phyloP scores from a whole-genome alignment of 2,329 filamentous ascomycete species.

The Talaromyces sp. region DNA sequence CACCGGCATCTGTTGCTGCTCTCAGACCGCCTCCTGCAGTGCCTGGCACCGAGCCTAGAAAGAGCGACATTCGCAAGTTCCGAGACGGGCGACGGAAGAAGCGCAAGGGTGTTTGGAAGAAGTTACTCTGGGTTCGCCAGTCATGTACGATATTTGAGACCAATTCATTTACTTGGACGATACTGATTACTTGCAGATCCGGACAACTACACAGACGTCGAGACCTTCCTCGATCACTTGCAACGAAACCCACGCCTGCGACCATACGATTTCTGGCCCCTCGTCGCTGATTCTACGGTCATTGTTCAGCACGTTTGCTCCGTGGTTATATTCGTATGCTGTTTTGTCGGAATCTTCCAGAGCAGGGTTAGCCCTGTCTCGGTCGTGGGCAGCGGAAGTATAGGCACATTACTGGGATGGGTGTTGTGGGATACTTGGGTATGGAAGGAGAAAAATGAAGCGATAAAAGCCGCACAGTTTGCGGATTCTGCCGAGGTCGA shows the following conservation, averaged over 20 bases:
- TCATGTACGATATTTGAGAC: conserved; percentile 61
- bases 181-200: conserved; percentile 59
- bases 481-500: conserved; percentile 35
- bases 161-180: neutral
- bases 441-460: conserved; percentile 62
- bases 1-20: conserved; percentile 38
- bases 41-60: conserved; percentile 34
- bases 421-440: conserved; percentile 90
- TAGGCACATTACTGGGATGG: conserved; percentile 84
- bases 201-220: conserved; percentile 98
- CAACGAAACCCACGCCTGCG: conserved; percentile 91
- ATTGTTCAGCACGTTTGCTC: conserved; percentile 97
- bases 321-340: conserved; percentile 90
- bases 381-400: conserved; percentile 79
- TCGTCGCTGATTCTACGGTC: conserved; percentile 91
- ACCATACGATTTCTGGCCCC: conserved; percentile 96
- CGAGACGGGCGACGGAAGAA: conserved; percentile 64
- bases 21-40: conserved; percentile 43
- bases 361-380: conserved; percentile 86
- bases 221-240: conserved; percentile 92
- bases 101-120: conserved; percentile 81
- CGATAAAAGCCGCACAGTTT: conserved; percentile 30
- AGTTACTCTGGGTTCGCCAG: conserved; percentile 96
- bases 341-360: conserved; percentile 86
- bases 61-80: conserved; percentile 49